Conservation (phyloP, 371 early-diverging fungal genomes). For the Thermomucor indicae-seudaticae region DNA sequence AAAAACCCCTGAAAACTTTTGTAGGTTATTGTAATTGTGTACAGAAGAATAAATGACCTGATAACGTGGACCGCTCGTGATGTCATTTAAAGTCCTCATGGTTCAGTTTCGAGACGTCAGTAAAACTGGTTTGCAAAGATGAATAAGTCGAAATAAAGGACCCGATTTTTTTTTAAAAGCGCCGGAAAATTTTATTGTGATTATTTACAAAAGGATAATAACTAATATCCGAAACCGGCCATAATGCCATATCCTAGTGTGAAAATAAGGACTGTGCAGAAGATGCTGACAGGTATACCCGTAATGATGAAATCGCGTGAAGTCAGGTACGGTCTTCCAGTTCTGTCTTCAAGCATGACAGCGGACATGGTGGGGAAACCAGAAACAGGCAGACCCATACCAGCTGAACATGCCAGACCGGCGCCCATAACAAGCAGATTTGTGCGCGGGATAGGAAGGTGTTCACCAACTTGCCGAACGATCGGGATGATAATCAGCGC, state of each 20-base stretch:
- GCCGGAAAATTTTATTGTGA: too few relatives aligned
- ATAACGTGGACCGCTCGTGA: too few relatives aligned
- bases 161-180: too few relatives aligned
- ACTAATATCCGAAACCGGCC: too few relatives aligned
- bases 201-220: too few relatives aligned
- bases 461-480: conserved; percentile 66
- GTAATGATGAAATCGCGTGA: conserved; percentile 79
- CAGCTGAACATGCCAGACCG: conserved; percentile 32
- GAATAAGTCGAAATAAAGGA: too few relatives aligned
- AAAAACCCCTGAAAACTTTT: too few relatives aligned
- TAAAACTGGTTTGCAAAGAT: too few relatives aligned
- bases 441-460: conserved; percentile 71
- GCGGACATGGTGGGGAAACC: conserved; percentile 90
- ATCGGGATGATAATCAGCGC: conserved; percentile 78
- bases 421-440: conserved; percentile 81
- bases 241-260: conserved; percentile 70
- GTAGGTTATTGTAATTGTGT: too few relatives aligned
- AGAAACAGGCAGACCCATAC: conserved; percentile 24
- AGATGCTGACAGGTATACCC: conserved; percentile 70
- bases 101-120: too few relatives aligned
- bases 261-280: conserved; percentile 66
- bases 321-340: conserved; percentile 80
- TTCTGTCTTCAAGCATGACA: conserved; percentile 83
- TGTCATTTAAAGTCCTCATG: too few relatives aligned
- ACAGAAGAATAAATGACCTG: too few relatives aligned